Percentiles rank a stretch among this genome's conserved stretches.
Conservation (phyloP, 805 yeast genomes). For the Candida arabinofermentans region DNA sequence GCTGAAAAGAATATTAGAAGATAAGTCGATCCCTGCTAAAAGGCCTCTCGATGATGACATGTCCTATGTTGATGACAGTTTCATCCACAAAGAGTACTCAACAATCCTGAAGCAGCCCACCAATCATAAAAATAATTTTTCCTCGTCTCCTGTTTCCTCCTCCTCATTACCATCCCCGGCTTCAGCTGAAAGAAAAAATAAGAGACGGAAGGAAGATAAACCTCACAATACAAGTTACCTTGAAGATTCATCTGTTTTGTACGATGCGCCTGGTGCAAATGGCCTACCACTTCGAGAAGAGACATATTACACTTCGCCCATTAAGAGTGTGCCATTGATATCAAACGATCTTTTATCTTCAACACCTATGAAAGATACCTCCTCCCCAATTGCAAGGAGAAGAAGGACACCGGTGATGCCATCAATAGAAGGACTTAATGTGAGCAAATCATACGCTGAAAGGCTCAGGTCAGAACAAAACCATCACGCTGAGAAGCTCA, state of each 20-base stretch:
- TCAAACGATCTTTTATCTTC: conserved; percentile 8
- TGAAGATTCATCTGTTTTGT: background rate
- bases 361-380: conserved; percentile 13
- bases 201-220: conserved; percentile 1
- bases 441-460: conserved; percentile 13
- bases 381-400: conserved; percentile 1
- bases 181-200: background rate
- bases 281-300: too few species aligned
- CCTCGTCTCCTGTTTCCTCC: conserved; percentile 16
- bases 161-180: background rate
- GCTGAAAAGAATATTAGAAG: conserved; percentile 9
- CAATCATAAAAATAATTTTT: conserved; percentile 22
- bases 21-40: conserved; percentile 14
- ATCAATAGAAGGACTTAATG: conserved; percentile 6
- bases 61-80: conserved; percentile 4
- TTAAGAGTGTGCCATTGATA: too few species aligned
- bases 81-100: conserved; percentile 22
- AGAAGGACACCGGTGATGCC: conserved; percentile 8
- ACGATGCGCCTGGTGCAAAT: background rate
- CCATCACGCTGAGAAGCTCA: background rate
- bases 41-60: conserved; percentile 9
- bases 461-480: conserved; percentile 4
- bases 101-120: conserved; percentile 18
- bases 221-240: background rate
- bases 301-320: too few species aligned